A percentile compares a stretch with the other conserved stretches of the same genome.
Conservation (phyloP, 1,284 basidiomycete species). For the Tilletia caries region DNA sequence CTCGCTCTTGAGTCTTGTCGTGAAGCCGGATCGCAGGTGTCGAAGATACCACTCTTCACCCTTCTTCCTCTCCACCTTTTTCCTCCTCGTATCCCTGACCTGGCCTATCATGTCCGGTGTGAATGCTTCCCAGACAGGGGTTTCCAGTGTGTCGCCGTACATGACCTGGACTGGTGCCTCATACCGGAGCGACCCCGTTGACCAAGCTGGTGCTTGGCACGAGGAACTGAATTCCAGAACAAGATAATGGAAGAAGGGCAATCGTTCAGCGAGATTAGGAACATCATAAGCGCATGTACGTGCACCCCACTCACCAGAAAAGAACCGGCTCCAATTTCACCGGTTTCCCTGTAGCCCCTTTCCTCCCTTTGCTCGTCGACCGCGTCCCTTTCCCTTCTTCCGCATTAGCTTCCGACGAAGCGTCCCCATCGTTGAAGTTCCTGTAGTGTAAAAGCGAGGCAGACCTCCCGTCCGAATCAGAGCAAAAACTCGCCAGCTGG, state of each 20-base stretch:
- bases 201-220: neutral
- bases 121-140: neutral
- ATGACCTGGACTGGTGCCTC: constrained; percentile 8
- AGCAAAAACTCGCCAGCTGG: no score
- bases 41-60: neutral
- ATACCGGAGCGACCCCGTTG: neutral
- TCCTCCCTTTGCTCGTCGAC: neutral
- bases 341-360: no score
- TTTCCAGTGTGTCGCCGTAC: neutral
- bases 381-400: neutral
- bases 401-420: no score
- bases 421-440: no score
- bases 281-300: no score
- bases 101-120: neutral
- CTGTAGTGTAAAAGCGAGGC: no score
- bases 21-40: neutral
- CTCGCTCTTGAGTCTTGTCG: neutral
- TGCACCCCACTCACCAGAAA: neutral
- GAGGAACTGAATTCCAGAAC: neutral
- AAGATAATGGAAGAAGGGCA: neutral
- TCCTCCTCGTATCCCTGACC: neutral
- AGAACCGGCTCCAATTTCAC: neutral
- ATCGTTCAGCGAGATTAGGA: no score
- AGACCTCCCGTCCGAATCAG: no score
- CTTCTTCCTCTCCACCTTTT: neutral